phyloP scores from a whole-genome alignment of 75 land plant genomes.

The Cunninghamia lanceolata region DNA sequence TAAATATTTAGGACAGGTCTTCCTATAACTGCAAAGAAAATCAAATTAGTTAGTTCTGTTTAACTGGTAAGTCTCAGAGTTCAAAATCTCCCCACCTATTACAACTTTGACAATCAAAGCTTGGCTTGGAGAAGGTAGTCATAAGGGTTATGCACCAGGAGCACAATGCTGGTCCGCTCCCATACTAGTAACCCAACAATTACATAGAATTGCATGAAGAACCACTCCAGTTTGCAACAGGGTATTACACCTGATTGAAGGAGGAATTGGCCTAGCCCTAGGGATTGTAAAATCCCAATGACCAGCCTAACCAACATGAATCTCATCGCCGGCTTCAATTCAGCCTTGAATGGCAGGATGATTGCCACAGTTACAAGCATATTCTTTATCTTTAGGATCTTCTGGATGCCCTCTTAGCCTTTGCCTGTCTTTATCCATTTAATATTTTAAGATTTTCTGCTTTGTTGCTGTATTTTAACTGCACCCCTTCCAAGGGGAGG shows the following conservation, averaged over 20 bases:
- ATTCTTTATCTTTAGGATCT: not conserved
- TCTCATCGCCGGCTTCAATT: too few species aligned
- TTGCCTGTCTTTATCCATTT: not conserved
- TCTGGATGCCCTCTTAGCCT: not conserved
- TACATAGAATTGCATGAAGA: too few species aligned
- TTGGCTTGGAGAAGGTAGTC: too few species aligned
- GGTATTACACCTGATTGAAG: not conserved
- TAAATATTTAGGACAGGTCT: not conserved
- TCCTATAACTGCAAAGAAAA: too few species aligned
- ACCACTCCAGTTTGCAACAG: not conserved
- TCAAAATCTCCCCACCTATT: too few species aligned
- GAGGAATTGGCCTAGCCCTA: not conserved
- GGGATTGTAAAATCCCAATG: not conserved
- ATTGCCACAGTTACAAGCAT: not conserved
- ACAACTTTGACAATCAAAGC: too few species aligned
- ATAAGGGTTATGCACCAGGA: too few species aligned
- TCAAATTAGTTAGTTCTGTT: not conserved
- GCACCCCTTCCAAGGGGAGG: too few species aligned
- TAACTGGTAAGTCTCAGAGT: too few species aligned
- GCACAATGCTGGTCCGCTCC: too few species aligned
- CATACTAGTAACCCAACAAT: too few species aligned
- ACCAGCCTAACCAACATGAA: too few species aligned
- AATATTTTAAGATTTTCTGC: not conserved
- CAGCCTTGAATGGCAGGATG: not conserved
- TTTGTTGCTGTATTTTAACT: not conserved